Evolutionary conservation across 2,329 filamentous ascomycete genomes (phyloP), one percentile per base, ranked within the genome.

Genomic region (Colletotrichum filicis): DNA sequence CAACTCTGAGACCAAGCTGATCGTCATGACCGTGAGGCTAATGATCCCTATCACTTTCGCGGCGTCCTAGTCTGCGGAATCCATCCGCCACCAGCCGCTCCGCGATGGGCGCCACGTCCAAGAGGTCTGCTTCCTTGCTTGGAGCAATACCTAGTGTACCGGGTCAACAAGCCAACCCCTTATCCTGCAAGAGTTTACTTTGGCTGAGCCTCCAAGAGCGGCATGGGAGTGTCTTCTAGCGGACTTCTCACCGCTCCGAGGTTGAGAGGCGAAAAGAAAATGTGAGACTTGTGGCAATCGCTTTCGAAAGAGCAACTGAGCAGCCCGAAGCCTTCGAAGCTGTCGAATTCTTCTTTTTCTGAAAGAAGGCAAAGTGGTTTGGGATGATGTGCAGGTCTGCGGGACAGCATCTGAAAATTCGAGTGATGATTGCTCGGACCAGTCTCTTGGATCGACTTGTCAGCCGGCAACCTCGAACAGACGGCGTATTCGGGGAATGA

Each of bases 61-160:
- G 24, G 57, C n/a, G 59, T 65, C 49, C 56, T n/a, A 52, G 26
- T 24, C 37, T 52, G 69, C 71, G 62, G 60, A 71, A 63, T 58
- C 61, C 57, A 49, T 46, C 56, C 56, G 63, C 63, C 63, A 67
- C 56, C 32, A 60, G 24, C 32, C 42, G 63, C 35, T 64, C 42
- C 53, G 59, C 52, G 59, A 61, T 24, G 46, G n/a, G 59, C n/a
- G 46, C n/a, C 66, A 26, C 56, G 63, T n/a, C 28, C 11, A 35
- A 19, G 56, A 28, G 24, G 59, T n/a, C 19, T 49, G 26, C 19
- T 53, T 32, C 7, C 30, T 52, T n/a, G 46, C 37, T 19, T 42
- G 60, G 42, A 35, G 37, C 16, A 42, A 19, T 49, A 49, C 42
- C 42, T 49, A 49, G 42, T 49, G 42, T 49, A 19, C 42, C 42